A percentile compares a stretch with the other conserved stretches of the same genome.
These are phyloP conservation scores for Sarocladium brachiariae DNA, from an alignment of 2,329 filamentous ascomycete genomes.

Conservation along the genomic window DNA sequence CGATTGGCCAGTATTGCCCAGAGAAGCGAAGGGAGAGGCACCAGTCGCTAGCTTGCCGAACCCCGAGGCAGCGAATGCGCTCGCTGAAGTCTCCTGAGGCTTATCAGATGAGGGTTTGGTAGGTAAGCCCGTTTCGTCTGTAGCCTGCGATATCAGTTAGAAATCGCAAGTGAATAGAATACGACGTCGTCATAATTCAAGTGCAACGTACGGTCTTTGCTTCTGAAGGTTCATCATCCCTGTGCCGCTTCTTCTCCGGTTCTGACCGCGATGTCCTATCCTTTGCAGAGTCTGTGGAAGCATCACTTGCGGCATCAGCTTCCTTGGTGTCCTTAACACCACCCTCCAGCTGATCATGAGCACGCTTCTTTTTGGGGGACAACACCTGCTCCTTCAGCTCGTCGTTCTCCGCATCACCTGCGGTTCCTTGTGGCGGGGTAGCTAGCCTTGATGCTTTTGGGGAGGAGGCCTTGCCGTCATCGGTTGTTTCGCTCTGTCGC, in stretches of 20 bases:
- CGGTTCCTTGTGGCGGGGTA: background rate
- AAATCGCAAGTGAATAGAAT: background rate
- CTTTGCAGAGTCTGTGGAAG: slow-evolving; percentile 38
- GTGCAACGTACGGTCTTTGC: slow-evolving; percentile 24
- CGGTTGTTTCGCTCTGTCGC: slow-evolving; percentile 9
- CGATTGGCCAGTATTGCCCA: slow-evolving; percentile 38
- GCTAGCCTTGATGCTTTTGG: slow-evolving; percentile 25
- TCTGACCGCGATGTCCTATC: slow-evolving; percentile 40
- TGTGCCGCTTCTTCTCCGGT: slow-evolving; percentile 59
- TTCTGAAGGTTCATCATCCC: slow-evolving; percentile 40
- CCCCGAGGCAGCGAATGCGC: slow-evolving; percentile 61
- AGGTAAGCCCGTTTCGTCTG: slow-evolving; percentile 8
- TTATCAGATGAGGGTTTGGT: slow-evolving; percentile 19
- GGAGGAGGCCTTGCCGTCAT: slow-evolving; percentile 18
- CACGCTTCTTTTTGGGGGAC: slow-evolving; percentile 62
- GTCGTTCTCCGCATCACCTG: slow-evolving; percentile 3
- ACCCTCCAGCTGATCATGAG: slow-evolving; percentile 49
- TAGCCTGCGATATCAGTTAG: background rate
- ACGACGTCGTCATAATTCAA: background rate
- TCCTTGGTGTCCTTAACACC: slow-evolving; percentile 35
- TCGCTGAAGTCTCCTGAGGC: slow-evolving; percentile 40
- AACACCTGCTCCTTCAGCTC: slow-evolving; percentile 37
- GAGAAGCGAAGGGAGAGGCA: slow-evolving; percentile 56
- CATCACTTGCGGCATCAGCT: slow-evolving; percentile 35
- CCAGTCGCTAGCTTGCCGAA: slow-evolving; percentile 60